Evolutionary conservation across 345 rosid species (phyloP), one percentile per base, ranked within the genome.

Genomic region (Citrus maxima): DNA sequence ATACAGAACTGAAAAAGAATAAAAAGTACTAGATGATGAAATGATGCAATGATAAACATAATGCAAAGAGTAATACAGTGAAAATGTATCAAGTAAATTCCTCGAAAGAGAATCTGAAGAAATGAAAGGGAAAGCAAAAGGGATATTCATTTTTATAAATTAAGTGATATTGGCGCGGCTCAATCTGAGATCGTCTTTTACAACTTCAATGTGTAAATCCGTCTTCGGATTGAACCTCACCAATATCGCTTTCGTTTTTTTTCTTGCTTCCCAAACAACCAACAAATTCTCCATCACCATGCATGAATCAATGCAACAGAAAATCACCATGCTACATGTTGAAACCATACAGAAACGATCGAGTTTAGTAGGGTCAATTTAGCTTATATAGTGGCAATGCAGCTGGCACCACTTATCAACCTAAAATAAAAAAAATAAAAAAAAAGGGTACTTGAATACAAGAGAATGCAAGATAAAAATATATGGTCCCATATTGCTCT

Each of bases 161-260:
- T 83, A 89, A 90, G 94, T 92, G 97, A 92, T 92, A 92, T 92
- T 92, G 97, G 97, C 97, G 94, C 97, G 97, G 97, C 97, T 92
- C 94, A 92, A 92, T 92, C 97, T 84, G 97, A 92, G 97, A 92
- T 87, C 92, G 91, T 80, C 84, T 76, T 87, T 88, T 88, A 90
- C 92, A 34, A 70, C 60, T 40, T 27, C 42, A 19, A 28, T 59
- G 25, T 72, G 88, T 87, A 92, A 92, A 88, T 88, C 86, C 90
- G 93, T 89, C 94, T 87, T 92, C 97, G 84, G 95, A 92, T 92
- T 92, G 97, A 92, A 92, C 97, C 97, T 77, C 94, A 92, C 97
- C 95, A 92, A 92, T 62, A 92, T 92, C 97, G 93, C 97, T 89
- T 86, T 86, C 86, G 54, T 64, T 92, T 88, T 88, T n/a, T 87